Evolutionary conservation across 1,284 basidiomycete species (phyloP).

Genomic region (Rhizoctonia solani): DNA sequence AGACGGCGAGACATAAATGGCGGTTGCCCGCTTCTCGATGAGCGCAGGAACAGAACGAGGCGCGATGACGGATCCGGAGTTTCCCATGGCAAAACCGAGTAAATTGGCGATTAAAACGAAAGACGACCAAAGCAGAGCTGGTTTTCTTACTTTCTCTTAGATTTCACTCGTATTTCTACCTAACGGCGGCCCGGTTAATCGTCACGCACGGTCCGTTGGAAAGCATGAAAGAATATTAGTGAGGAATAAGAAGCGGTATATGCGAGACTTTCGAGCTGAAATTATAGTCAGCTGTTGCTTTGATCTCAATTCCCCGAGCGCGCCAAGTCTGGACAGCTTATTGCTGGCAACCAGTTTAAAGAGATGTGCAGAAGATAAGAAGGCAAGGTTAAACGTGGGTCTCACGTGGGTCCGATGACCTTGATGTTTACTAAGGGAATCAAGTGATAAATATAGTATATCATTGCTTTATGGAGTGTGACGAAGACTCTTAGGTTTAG

Average conservation of each 20-base stretch:
- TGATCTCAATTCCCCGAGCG: constrained; percentile 19
- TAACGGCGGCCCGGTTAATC: not conserved
- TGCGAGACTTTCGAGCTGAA: not conserved
- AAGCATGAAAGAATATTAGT: not conserved
- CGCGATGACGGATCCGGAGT: constrained; percentile 23
- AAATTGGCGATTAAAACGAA: not conserved
- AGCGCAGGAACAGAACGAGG: constrained; percentile 6
- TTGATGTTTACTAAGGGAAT: not conserved
- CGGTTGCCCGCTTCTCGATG: constrained; percentile 29
- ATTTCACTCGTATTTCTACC: constrained; percentile 17
- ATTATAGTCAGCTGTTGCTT: not conserved
- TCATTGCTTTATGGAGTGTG: not conserved
- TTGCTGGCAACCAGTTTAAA: constrained; percentile 23
- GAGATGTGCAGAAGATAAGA: not conserved
- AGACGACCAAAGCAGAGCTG: not conserved
- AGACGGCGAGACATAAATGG: constrained; percentile 31
- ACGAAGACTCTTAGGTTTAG: too few species aligned
- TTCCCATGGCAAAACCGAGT: constrained; percentile 16
- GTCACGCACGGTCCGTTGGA: not conserved
- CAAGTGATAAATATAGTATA: not conserved
- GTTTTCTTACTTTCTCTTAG: not conserved
- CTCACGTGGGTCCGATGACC: not conserved
- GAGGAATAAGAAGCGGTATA: not conserved
- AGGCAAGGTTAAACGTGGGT: not conserved
- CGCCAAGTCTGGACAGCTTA: constrained; percentile 11